phyloP scores from a whole-genome alignment of 176 grass and related monocot species.

The Oryza nivara region DNA sequence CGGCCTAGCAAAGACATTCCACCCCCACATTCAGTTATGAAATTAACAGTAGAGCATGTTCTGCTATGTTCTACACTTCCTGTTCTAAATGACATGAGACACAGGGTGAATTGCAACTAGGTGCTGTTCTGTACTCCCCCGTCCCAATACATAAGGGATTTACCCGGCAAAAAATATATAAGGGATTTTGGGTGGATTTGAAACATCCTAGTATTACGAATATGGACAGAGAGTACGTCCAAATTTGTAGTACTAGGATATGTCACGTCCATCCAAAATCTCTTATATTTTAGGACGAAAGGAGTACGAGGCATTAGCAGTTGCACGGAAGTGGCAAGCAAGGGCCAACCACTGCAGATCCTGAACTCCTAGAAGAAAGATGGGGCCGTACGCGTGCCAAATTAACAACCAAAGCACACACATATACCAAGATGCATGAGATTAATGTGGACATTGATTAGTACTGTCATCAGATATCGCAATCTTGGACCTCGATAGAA shows the following conservation, averaged over 20 bases:
- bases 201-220: too few relatives aligned
- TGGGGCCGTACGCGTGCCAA: slow-evolving; percentile 2
- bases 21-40: not conserved
- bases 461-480: slow-evolving; percentile 11
- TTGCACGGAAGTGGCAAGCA: not conserved
- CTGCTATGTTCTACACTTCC: not conserved
- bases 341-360: not conserved
- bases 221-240: too few relatives aligned
- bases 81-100: not conserved
- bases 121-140: not conserved
- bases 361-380: not conserved
- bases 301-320: not conserved
- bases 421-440: slow-evolving; percentile 22
- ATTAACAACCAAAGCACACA: not conserved
- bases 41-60: not conserved
- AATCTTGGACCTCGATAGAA: slow-evolving; percentile 29
- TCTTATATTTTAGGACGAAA: too few relatives aligned
- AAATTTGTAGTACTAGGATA: too few relatives aligned
- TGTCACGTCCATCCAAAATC: too few relatives aligned
- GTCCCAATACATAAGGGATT: too few relatives aligned
- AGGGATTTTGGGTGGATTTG: too few relatives aligned
- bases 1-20: not conserved
- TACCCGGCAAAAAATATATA: too few relatives aligned
- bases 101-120: slow-evolving; percentile 2
- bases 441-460: slow-evolving; percentile 25